Conservation (phyloP, 768 basidiomycete species). For the Paxillus ammoniavirescens region DNA sequence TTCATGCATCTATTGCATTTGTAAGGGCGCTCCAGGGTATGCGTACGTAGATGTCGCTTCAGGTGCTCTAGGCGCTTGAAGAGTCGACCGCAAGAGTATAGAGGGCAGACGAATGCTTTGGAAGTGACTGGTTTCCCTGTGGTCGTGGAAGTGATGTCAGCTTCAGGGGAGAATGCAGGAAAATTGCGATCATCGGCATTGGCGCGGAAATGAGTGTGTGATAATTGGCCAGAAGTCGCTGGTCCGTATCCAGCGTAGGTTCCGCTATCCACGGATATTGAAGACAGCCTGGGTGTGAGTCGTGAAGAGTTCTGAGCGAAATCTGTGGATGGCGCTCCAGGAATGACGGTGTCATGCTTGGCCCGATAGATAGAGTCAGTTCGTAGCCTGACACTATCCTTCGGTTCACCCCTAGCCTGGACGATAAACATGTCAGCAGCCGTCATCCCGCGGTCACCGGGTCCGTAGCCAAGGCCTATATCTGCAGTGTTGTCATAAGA, state of each 20-base stretch:
- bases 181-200: conserved; percentile 12
- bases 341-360: conserved; percentile 1
- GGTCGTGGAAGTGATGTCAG: conserved; percentile 17
- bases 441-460: conserved; percentile 36
- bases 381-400: conserved; percentile 20
- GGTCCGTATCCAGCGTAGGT: conserved; percentile 17
- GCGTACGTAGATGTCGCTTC: conserved; percentile 83
- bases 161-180: conserved; percentile 20
- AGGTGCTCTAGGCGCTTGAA: conserved; percentile 95
- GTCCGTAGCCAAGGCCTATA: conserved; percentile 28
- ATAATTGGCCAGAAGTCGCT: conserved; percentile 9
- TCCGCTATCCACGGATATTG: conserved; percentile 21
- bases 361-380: conserved; percentile 13
- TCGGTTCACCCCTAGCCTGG: conserved; percentile 58
- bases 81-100: conserved; percentile 77
- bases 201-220: conserved; percentile 12
- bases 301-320: conserved; percentile 11
- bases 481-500: conserved; percentile 9
- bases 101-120: conserved; percentile 78
- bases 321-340: conserved; percentile 19
- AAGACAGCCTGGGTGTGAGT: conserved; percentile 20
- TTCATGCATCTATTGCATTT: conserved; percentile 72
- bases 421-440: conserved; percentile 68
- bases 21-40: conserved; percentile 87
- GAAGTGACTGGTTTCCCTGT: conserved; percentile 36